These are phyloP conservation scores for Boletus reticulatus DNA, from an alignment of 768 basidiomycete species.

Conservation along the genomic window DNA sequence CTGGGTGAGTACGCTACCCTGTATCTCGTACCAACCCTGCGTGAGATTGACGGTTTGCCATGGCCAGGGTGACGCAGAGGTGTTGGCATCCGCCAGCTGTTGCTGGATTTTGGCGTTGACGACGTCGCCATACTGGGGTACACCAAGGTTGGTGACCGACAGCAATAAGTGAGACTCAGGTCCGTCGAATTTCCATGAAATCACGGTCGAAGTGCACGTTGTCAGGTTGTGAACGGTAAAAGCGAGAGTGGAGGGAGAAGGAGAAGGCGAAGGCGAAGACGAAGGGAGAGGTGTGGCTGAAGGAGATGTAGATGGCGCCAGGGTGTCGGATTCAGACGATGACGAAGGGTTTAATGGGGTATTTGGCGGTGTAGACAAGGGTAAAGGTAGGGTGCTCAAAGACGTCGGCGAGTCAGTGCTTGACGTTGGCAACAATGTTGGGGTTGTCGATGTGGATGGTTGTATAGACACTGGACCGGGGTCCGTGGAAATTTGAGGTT, in stretches of 20 bases:
- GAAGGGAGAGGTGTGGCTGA: conserved; percentile 14
- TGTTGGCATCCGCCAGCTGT: conserved; percentile 27
- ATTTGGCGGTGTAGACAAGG: neutral
- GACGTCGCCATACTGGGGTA: conserved; percentile 23
- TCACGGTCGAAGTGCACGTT: conserved; percentile 31
- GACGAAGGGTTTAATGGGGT: neutral
- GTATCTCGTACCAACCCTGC: conserved; percentile 46
- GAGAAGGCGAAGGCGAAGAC: conserved; percentile 13
- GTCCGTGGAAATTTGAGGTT: neutral
- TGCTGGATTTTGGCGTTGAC: conserved; percentile 10
- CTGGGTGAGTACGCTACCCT: conserved; percentile 15
- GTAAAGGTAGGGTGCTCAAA: conserved; percentile 1
- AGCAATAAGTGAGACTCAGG: conserved; percentile 29
- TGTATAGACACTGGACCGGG: conserved; percentile 8
- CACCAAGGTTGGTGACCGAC: conserved; percentile 40
- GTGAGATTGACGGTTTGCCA: conserved; percentile 49
- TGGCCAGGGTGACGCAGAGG: conserved; percentile 27
- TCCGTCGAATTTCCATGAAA: conserved; percentile 43
- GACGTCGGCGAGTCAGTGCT: conserved; percentile 17
- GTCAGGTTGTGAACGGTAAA: conserved; percentile 32
- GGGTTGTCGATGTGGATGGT: conserved; percentile 1
- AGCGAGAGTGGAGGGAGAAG: conserved; percentile 15
- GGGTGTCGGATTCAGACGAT: conserved; percentile 1
- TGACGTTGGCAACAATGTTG: conserved; percentile 10
- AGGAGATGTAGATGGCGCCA: conserved; percentile 12